Evolutionary conservation across 805 yeast genomes (phyloP).

Genomic region (Alloascoidea africana): DNA sequence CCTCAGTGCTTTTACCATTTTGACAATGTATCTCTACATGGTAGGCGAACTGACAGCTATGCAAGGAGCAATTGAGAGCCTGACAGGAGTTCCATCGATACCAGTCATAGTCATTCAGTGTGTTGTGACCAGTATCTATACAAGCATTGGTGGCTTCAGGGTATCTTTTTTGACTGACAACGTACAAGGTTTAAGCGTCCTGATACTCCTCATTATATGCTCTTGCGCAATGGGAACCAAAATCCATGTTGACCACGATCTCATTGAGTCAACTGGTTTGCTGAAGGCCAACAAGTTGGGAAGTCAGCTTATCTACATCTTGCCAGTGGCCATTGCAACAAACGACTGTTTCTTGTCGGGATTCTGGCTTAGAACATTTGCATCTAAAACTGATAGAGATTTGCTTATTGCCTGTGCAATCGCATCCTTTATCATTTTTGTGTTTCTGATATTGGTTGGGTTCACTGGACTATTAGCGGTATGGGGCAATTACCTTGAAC

Average conservation of each 20-base stretch:
- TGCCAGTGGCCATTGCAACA: slow-evolving; percentile 75
- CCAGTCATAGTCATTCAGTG: slow-evolving; percentile 78
- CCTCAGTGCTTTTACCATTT: slow-evolving; percentile 64
- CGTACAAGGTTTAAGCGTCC: slow-evolving; percentile 64
- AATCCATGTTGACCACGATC: slow-evolving; percentile 43
- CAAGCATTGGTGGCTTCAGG: slow-evolving; percentile 78
- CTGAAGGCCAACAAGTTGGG: slow-evolving; percentile 58
- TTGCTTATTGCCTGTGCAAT: slow-evolving; percentile 59
- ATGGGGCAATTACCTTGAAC: slow-evolving; percentile 40
- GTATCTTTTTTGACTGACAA: slow-evolving; percentile 83
- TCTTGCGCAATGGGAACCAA: slow-evolving; percentile 67
- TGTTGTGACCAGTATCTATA: slow-evolving; percentile 75
- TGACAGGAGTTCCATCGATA: slow-evolving; percentile 67
- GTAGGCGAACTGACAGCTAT: slow-evolving; percentile 77
- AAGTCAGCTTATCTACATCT: slow-evolving; percentile 79
- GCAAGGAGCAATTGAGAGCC: slow-evolving; percentile 55
- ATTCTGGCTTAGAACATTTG: slow-evolving; percentile 90
- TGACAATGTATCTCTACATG: slow-evolving; percentile 78
- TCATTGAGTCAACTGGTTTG: slow-evolving; percentile 49
- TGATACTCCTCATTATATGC: slow-evolving; percentile 52
- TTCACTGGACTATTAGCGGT: slow-evolving; percentile 78
- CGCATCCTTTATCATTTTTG: slow-evolving; percentile 53
- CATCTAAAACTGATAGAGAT: slow-evolving; percentile 66
- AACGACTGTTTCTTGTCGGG: slow-evolving; percentile 86
- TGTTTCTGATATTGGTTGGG: slow-evolving; percentile 60